phyloP scores from a whole-genome alignment of 768 basidiomycete species.

The Vararia minispora region DNA sequence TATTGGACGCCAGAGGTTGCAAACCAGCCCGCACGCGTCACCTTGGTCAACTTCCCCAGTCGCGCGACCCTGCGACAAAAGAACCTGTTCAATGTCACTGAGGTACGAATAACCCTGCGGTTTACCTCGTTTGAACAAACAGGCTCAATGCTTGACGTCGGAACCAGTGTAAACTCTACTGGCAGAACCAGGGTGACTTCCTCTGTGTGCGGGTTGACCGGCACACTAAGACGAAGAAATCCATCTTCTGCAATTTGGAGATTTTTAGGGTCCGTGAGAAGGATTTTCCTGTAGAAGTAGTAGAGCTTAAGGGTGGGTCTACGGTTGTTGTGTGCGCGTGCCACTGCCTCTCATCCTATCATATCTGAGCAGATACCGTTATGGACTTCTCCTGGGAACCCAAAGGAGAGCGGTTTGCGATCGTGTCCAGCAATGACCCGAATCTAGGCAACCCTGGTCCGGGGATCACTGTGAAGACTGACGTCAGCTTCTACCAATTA shows the following conservation, averaged over 20 bases:
- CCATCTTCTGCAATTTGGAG: constrained; percentile 95
- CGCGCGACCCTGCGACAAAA: constrained; percentile 81
- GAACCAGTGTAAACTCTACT: constrained; percentile 94
- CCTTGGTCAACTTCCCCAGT: constrained; percentile 82
- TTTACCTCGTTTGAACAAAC: background rate
- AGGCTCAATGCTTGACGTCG: background rate
- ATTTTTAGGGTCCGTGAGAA: constrained; percentile 97
- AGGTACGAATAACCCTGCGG: constrained; percentile 40
- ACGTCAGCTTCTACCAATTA: constrained; percentile 92
- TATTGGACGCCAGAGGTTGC: constrained; percentile 97
- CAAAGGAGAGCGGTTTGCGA: constrained; percentile 92
- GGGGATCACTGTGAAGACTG: constrained; percentile 92
- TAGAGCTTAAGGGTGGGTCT: constrained; percentile 82
- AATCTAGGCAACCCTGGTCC: constrained; percentile 85
- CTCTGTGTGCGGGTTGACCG: constrained; percentile 98
- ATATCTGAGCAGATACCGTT: constrained; percentile 58
- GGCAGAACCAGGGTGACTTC: constrained; percentile 98
- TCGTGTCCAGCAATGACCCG: constrained; percentile 89
- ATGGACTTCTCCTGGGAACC: constrained; percentile 99
- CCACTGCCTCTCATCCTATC: constrained; percentile 6
- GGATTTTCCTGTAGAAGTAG: constrained; percentile 93
- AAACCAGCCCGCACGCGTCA: constrained; percentile 95
- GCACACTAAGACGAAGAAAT: constrained; percentile 97
- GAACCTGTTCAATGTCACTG: constrained; percentile 95
- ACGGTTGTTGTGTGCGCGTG: background rate